Percentiles rank a stretch among this genome's conserved stretches.
phyloP scores from a whole-genome alignment of 306 rosid species.

The Mucuna pruriens region DNA sequence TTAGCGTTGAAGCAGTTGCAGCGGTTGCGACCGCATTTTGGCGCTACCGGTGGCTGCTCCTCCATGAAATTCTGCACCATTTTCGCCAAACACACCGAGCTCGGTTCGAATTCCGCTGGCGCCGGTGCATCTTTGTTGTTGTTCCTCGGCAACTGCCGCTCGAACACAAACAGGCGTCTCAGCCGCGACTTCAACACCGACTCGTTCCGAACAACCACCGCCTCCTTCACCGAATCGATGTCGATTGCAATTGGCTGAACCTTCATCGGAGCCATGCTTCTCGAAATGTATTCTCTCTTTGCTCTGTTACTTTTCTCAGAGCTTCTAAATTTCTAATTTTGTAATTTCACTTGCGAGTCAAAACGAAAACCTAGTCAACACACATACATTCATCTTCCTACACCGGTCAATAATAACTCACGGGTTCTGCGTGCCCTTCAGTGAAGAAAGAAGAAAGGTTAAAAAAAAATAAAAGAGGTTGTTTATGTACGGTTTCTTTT shows the following conservation, averaged over 20 bases:
- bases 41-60: constrained; percentile 57
- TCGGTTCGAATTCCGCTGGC: constrained; percentile 74
- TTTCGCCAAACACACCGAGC: constrained; percentile 84
- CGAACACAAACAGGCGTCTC: constrained; percentile 69
- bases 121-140: constrained; percentile 28
- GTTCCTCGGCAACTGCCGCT: constrained; percentile 72
- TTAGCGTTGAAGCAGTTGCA: constrained; percentile 94
- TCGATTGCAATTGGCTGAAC: constrained; percentile 91
- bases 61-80: constrained; percentile 94
- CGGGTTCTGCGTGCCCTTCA: constrained; percentile 22
- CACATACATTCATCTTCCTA: constrained; percentile 20
- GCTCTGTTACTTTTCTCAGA: constrained; percentile 16
- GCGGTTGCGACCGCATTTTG: constrained; percentile 81
- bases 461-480: no score
- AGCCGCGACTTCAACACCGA: constrained; percentile 80
- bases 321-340: background rate
- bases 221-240: constrained; percentile 59
- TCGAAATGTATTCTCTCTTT: background rate
- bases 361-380: constrained; percentile 27
- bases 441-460: background rate
- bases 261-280: constrained; percentile 82
- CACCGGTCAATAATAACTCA: constrained; percentile 39
- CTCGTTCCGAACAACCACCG: constrained; percentile 55
- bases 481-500: no score
- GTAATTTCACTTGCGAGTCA: background rate